phyloP scores from a whole-genome alignment of 1,139 yeast genomes.

The Taphrina betulina region DNA sequence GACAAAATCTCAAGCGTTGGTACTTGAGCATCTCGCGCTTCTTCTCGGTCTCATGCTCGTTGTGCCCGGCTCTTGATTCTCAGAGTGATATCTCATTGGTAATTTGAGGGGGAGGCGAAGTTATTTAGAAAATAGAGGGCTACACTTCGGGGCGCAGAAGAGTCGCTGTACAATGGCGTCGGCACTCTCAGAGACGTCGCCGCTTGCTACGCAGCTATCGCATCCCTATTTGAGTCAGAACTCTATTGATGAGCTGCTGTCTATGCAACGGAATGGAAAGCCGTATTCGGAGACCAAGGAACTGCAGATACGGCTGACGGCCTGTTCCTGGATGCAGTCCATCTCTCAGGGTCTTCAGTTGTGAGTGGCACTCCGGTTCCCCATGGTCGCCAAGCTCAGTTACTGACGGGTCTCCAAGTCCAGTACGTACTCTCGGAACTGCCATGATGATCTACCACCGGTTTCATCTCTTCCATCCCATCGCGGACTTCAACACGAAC shows the following conservation, averaged over 20 bases:
- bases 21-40: too few relatives aligned
- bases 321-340: constrained; percentile 32
- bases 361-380: too few relatives aligned
- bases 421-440: constrained; percentile 44
- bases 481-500: constrained; percentile 38
- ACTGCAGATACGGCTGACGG: constrained; percentile 24
- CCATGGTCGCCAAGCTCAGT: not conserved
- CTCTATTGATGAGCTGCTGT: constrained; percentile 8
- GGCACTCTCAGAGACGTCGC: too few relatives aligned
- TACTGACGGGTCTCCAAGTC: constrained; percentile 36
- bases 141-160: too few relatives aligned
- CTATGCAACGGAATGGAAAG: constrained; percentile 5
- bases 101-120: too few relatives aligned
- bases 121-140: too few relatives aligned
- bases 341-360: constrained; percentile 26
- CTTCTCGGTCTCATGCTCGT: too few relatives aligned
- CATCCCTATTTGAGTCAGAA: constrained; percentile 30
- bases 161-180: too few relatives aligned
- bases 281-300: constrained; percentile 31
- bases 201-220: constrained; percentile 31
- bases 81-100: too few relatives aligned
- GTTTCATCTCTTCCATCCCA: constrained; percentile 51
- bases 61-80: too few relatives aligned
- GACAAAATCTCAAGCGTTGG: too few relatives aligned
- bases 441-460: constrained; percentile 63